Conservation (phyloP, 2,329 filamentous ascomycete species). For the Phoma sp. region DNA sequence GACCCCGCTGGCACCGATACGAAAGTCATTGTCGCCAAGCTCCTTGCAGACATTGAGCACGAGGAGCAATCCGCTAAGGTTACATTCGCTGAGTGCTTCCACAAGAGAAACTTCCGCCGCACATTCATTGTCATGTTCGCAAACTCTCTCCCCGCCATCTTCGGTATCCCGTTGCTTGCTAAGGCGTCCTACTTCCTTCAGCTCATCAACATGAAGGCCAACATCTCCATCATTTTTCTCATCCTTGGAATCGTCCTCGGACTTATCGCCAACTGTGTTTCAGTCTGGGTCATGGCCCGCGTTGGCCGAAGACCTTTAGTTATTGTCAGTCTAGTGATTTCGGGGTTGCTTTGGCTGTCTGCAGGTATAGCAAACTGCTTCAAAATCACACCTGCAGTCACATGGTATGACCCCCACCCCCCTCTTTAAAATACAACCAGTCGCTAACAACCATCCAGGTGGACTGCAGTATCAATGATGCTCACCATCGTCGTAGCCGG, state of each 20-base stretch:
- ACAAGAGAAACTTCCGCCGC: slow-evolving; percentile 43
- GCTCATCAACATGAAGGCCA: slow-evolving; percentile 41
- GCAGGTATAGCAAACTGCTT: slow-evolving; percentile 60
- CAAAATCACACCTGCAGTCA: slow-evolving; percentile 42
- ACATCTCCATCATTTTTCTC: slow-evolving; percentile 52
- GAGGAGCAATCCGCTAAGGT: slow-evolving; percentile 30
- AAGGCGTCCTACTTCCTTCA: slow-evolving; percentile 47
- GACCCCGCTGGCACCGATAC: slow-evolving; percentile 51
- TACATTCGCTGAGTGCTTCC: slow-evolving; percentile 48
- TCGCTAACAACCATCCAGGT: slow-evolving; percentile 43
- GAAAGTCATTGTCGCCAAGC: slow-evolving; percentile 35
- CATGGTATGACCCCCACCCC: no score
- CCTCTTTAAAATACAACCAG: no score
- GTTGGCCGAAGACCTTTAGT: slow-evolving; percentile 53
- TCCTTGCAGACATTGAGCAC: slow-evolving; percentile 34
- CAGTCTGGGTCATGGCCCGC: slow-evolving; percentile 55
- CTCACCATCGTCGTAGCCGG: slow-evolving; percentile 54
- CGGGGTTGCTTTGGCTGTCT: slow-evolving; percentile 52
- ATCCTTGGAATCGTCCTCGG: slow-evolving; percentile 57
- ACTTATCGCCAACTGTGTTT: slow-evolving; percentile 54
- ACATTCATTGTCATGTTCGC: slow-evolving; percentile 50
- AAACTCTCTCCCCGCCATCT: slow-evolving; percentile 42
- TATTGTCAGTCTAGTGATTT: slow-evolving; percentile 44
- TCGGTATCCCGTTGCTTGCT: slow-evolving; percentile 45
- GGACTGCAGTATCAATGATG: slow-evolving; percentile 52